Base-by-base conservation (phyloP, 345 rosid genomes). In the Euphorbia lathyris region DNA sequence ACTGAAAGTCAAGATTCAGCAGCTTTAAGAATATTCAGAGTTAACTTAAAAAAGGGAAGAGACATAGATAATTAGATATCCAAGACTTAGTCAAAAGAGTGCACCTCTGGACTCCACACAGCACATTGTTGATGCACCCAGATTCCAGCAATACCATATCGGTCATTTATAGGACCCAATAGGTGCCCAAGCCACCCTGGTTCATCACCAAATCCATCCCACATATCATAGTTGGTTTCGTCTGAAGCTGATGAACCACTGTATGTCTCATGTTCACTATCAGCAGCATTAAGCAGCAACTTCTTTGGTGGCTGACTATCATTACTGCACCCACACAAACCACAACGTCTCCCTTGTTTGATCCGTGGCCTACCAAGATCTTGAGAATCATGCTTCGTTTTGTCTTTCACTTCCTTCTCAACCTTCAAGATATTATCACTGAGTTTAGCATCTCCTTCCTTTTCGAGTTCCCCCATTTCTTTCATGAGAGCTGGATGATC, bases 61-160 rank as follows among this genome's bases (percentile, higher is more conserved):
- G 48, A 58, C 11, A 42, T 50, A 20, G 7, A 29, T 58, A 58
- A 19, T 47, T 22, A 43, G 32, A 64, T 8, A n/a, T 51, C 56
- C 65, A 71, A 69, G 64, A 68, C 32, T 66, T 20, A 60, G 58
- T 55, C 10, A 42, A 48, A 68, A 47, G 45, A 61, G 40, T 66
- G 42, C 73, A 91, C 98, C 98, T 94, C 98, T 11, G 98, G 98
- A 86, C 98, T 94, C 97, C 97, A 94, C 36, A 94, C 97, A 20
- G 98, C 97, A 74, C 98, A 94, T 53, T 88, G 83, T 83, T 90
- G 98, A 83, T 91, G 98, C 84, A 91, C 98, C 98, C 98, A 94
- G 50, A 88, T 94, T 80, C 97, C 87, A 80, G 98, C 93, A 80
- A 94, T 91, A 68, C 98, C 98, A 83, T 89, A 81, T 14, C 96